A percentile compares a stretch with the other conserved stretches of the same genome.
Conservation (phyloP, 2,329 filamentous ascomycete genomes). For the Cladobotryum protrusum region DNA sequence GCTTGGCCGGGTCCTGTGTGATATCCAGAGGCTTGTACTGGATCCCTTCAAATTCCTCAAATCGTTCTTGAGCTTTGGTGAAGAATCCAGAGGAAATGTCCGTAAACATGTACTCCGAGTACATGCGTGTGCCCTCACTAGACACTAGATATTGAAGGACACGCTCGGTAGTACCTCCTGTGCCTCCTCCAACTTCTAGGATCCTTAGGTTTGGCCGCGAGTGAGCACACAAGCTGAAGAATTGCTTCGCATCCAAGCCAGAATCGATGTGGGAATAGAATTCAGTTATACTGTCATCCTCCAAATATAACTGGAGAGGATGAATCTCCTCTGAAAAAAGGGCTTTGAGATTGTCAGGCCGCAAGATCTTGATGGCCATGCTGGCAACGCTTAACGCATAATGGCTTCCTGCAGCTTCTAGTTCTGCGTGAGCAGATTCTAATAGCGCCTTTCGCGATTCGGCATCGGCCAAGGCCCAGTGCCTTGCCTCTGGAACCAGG, state of each 20-base stretch:
- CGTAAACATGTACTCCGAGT: conserved; percentile 18
- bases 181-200: conserved; percentile 32
- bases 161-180: conserved; percentile 24
- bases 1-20: conserved; percentile 1
- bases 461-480: too few species aligned
- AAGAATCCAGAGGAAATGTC: conserved; percentile 22
- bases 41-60: conserved; percentile 10
- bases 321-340: too few species aligned
- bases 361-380: too few species aligned
- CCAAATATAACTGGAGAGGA: too few species aligned
- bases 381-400: too few species aligned
- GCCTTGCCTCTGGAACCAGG: too few species aligned
- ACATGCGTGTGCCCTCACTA: background rate
- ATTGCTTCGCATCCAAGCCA: background rate
- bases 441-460: too few species aligned
- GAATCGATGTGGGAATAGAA: background rate
- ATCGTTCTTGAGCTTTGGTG: conserved; percentile 15
- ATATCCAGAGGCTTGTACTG: conserved; percentile 21
- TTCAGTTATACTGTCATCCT: too few species aligned
- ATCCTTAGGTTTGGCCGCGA: conserved; percentile 3
- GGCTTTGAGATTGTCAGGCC: too few species aligned
- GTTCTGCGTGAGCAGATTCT: too few species aligned
- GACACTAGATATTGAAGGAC: conserved; percentile 15
- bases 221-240: background rate
- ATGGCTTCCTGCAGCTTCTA: too few species aligned